Evolutionary conservation across 352 stramenopile genomes (phyloP).

Genomic region (Thalassiosira exigua): DNA sequence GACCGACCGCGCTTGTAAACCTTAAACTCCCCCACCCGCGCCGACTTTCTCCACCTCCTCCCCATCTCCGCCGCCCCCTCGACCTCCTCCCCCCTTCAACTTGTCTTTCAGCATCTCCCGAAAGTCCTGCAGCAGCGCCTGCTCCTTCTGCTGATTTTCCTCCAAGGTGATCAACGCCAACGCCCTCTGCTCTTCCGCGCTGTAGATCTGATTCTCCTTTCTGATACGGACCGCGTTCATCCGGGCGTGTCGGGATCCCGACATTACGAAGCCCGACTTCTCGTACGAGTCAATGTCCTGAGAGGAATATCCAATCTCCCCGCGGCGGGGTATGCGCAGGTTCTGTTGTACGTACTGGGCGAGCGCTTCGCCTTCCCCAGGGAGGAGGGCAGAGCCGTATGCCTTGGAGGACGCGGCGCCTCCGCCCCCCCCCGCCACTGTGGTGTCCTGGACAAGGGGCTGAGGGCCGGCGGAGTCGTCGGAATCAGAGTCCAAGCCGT

Average conservation of each 20-base stretch:
- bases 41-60: constrained; percentile 4
- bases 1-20: too few relatives aligned
- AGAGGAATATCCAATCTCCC: constrained; percentile 95
- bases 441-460: constrained; percentile 83
- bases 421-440: constrained; percentile 32
- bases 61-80: constrained; percentile 6
- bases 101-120: constrained; percentile 88
- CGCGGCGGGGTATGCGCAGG: constrained; percentile 97
- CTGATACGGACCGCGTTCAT: constrained; percentile 99
- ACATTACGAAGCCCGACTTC: constrained; percentile 94
- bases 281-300: constrained; percentile 97
- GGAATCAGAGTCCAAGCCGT: constrained; percentile 57
- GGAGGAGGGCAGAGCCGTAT: constrained; percentile 93
- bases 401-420: constrained; percentile 51
- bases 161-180: constrained; percentile 98
- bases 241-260: constrained; percentile 93
- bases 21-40: too few relatives aligned
- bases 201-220: constrained; percentile 99
- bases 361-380: constrained; percentile 91
- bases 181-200: constrained; percentile 96
- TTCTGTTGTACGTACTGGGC: constrained; percentile 99
- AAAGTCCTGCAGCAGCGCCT: constrained; percentile 97
- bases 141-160: constrained; percentile 98
- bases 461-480: constrained; percentile 90
- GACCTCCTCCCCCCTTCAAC: constrained; percentile 43